These are phyloP conservation scores for Lichtheimia ornata DNA, from an alignment of 371 early-diverging fungal genomes.

Conservation along the genomic window DNA sequence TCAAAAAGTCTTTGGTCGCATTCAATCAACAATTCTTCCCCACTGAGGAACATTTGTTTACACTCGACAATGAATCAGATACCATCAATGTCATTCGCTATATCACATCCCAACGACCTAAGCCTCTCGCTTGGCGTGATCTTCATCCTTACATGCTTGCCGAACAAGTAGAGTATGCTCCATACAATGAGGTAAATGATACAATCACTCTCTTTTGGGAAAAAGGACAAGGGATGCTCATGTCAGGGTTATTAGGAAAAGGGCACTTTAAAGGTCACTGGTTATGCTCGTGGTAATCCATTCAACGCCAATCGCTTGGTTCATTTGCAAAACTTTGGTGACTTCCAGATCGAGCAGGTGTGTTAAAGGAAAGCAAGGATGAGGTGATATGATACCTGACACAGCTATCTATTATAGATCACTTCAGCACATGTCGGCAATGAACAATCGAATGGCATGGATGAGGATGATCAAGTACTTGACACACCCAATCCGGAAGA, in stretches of 20 bases:
- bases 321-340: conserved; percentile 89
- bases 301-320: conserved; percentile 88
- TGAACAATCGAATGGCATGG: conserved; percentile 34
- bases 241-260: conserved; percentile 18
- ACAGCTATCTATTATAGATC: conserved; percentile 16
- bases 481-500: conserved; percentile 65
- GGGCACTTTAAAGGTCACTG: conserved; percentile 81
- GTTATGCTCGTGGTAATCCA: conserved; percentile 77
- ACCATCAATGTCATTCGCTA: conserved; percentile 61
- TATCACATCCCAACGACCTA: conserved; percentile 76
- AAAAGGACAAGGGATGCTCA: neutral
- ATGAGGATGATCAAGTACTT: conserved; percentile 52
- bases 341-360: conserved; percentile 85
- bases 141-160: conserved; percentile 85
- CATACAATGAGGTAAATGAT: conserved; percentile 25
- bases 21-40: conserved; percentile 90
- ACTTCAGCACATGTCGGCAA: conserved; percentile 27
- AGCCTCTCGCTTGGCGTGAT: conserved; percentile 86
- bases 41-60: conserved; percentile 70
- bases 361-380: neutral
- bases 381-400: neutral
- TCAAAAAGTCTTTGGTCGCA: conserved; percentile 80
- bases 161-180: conserved; percentile 70
- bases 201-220: neutral
- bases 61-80: conserved; percentile 59